Base-by-base conservation (phyloP, 345 rosid genomes). In the Populus davidiana region DNA sequence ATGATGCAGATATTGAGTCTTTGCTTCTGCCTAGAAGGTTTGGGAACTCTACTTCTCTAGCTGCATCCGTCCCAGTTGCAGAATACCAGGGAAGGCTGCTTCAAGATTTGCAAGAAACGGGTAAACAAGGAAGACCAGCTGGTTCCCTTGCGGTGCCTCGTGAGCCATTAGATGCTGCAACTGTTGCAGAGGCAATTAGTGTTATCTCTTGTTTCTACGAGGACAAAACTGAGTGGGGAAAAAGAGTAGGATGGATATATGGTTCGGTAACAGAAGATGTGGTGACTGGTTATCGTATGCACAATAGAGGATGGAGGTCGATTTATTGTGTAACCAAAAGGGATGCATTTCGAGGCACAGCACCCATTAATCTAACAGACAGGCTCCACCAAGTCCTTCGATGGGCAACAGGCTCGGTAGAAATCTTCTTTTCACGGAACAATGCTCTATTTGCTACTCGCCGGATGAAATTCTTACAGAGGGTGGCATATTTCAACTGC, bases 231-330 rank as follows among this genome's bases (percentile, higher is more conserved):
- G 97, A 90, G 73, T 90, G 97, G 94, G 93, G 97, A 3, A 88
- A 87, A 71, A 80, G 92, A 81, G 94, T 92, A 3, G 97, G 97
- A 27, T 92, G 94, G 97, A 92, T 90, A 56, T 90, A 92, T 63
- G 97, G 94, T 18, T 92, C 97, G 1, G 97, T 90, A 10, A 90
- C 94, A 9, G 97, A 92, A 80, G 97, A 92, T 82, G 97, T 90
- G 4, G 94, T 90, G 38, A 90, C 97, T 0, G 97, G 97, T 16
- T 90, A 92, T 62, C 70, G 93, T 6, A 92, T 92, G 94, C 97
- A 92, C 70, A 92, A 91, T 73, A 73, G 92, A 77, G 97, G 97
- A n/a, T 92, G 97, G 94, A 92, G 93, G 81, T 92, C 94, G 5
- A 71, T 90, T 35, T 90, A 92, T 21, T 90, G 94, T 80, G 90